Evolutionary conservation across 2,329 filamentous ascomycete genomes (phyloP), one percentile per base, ranked within the genome.

Genomic region (Sporothrix inflata): DNA sequence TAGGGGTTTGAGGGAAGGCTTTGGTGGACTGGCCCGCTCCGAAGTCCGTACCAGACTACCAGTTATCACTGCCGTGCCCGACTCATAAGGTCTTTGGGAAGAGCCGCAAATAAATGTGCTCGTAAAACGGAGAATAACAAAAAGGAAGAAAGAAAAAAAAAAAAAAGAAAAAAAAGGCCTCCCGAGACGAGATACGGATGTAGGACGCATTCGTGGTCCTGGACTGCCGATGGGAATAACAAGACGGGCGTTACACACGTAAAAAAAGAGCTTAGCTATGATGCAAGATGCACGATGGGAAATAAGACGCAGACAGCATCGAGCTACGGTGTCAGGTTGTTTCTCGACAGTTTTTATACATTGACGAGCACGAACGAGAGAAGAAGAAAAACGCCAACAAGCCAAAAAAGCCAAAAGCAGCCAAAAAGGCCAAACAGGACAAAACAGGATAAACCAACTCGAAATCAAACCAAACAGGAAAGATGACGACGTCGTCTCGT

Each of bases 241-340:
- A 55, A 16, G 30, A 53, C 49, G 49, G 49, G 49, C n/a, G n/a
- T 24, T 53, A 30, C 51, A 30, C 24, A 55, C 9, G 24, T 38
- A 38, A 24, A 38, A n/a, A 40, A 40, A 38, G 1, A 21, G 30
- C n/a, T n/a, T n/a, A 21, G 57, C 16, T 11, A 9, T 61, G 30
- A 12, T 61, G 57, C 30, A 61, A 38, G 57, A 61, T 40, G 34
- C 34, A n/a, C 57, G 7, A 61, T 61, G 19, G 34, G 57, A 19
- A 61, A 61, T 61, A 61, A 61, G 30, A 61, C 57, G 60, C 60
- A 65, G 60, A 45, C 60, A 42, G 40, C 60, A 40, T 61, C 34
- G 16, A 61, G 55, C 55, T 1, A n/a, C n/a, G n/a, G n/a, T n/a
- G n/a, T n/a, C n/a, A n/a, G n/a, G n/a, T 21, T 16, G 24, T 55